Conservation (phyloP, 805 yeast genomes). For the Candida railenensis region DNA sequence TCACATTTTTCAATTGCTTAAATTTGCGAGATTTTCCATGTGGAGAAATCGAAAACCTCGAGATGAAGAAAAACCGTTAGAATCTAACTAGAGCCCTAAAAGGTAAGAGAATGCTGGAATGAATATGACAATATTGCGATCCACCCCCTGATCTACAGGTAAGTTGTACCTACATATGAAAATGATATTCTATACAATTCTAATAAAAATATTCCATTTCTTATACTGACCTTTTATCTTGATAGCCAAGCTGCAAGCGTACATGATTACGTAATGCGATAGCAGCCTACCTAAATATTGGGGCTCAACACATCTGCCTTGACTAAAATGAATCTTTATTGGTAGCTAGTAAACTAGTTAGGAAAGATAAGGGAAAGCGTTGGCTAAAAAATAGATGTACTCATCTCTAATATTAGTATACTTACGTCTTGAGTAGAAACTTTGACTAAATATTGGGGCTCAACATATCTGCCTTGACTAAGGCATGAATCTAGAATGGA, state of each 20-base stretch:
- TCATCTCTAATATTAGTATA: too few species aligned
- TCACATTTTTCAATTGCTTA: neutral
- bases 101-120: too few species aligned
- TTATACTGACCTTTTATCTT: neutral
- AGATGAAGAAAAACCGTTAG: neutral
- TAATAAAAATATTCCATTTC: neutral
- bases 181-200: neutral
- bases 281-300: conserved; percentile 23
- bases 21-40: neutral
- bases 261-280: too few species aligned
- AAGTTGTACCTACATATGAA: neutral
- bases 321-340: conserved; percentile 41
- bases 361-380: neutral
- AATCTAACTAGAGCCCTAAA: neutral
- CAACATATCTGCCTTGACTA: conserved; percentile 46
- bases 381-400: too few species aligned
- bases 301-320: conserved; percentile 48
- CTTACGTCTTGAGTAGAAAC: too few species aligned
- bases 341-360: conserved; percentile 18
- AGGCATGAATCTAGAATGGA: conserved; percentile 34
- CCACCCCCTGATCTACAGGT: too few species aligned
- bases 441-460: conserved; percentile 38
- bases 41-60: neutral
- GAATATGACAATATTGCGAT: too few species aligned
- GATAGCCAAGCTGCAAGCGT: neutral